These are phyloP conservation scores for Serendipita sp. DNA, from an alignment of 1,284 basidiomycete species.

Conservation along the genomic window DNA sequence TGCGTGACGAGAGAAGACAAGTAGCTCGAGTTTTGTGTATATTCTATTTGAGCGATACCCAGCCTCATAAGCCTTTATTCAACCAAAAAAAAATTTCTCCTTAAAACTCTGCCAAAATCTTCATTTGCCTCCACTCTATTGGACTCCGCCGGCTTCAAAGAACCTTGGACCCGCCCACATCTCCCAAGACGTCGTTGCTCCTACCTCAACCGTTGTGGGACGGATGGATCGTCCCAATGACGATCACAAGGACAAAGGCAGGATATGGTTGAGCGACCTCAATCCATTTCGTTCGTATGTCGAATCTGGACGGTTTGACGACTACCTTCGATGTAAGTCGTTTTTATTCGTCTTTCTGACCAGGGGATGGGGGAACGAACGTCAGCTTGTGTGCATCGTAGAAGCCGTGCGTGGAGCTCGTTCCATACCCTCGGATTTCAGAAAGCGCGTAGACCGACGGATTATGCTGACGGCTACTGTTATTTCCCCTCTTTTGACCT, in stretches of 20 bases:
- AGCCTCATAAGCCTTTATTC: not conserved
- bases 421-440: not conserved
- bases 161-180: not conserved
- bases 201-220: not conserved
- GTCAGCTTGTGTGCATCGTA: not conserved
- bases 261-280: not conserved
- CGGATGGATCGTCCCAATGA: constrained; percentile 1
- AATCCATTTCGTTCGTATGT: not conserved
- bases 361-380: not conserved
- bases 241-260: not conserved
- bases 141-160: not conserved
- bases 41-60: no score
- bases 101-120: not conserved
- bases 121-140: not conserved
- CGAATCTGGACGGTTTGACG: constrained; percentile 1
- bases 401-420: not conserved
- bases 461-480: constrained; percentile 19
- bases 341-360: not conserved
- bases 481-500: constrained; percentile 17
- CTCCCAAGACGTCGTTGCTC: not conserved
- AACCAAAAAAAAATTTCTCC: not conserved
- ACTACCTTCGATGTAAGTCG: not conserved
- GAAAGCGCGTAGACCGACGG: not conserved
- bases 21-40: not conserved
- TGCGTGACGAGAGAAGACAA: not conserved